Evolutionary conservation across 331 rosid species (phyloP).

Genomic region (Spiraea crenata): DNA sequence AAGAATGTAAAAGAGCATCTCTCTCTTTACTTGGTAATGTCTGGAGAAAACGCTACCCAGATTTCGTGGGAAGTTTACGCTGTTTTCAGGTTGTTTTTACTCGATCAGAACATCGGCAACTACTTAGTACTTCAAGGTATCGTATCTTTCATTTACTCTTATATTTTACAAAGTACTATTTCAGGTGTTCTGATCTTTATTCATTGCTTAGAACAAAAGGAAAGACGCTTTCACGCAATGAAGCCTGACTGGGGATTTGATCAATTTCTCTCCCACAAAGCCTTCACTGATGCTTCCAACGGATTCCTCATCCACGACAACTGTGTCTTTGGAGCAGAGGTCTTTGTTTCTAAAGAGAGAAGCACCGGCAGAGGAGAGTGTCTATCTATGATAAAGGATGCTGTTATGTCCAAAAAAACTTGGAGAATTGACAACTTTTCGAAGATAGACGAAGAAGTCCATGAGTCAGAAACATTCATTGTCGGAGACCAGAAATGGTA

Average conservation of each 20-base stretch:
- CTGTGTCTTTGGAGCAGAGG: slow-evolving; percentile 72
- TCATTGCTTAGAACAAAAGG: slow-evolving; percentile 40
- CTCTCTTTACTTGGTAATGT: slow-evolving; percentile 60
- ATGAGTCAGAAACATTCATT: slow-evolving; percentile 42
- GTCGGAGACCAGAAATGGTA: slow-evolving; percentile 55
- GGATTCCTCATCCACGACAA: slow-evolving; percentile 55
- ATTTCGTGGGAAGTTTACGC: slow-evolving; percentile 54
- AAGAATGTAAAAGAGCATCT: slow-evolving; percentile 50
- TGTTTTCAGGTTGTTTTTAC: slow-evolving; percentile 42
- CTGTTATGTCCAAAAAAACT: slow-evolving; percentile 27
- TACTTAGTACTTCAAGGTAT: slow-evolving; percentile 53
- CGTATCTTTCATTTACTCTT: not conserved
- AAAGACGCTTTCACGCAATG: slow-evolving; percentile 46
- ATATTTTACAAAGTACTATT: not conserved
- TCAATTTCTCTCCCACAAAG: slow-evolving; percentile 42
- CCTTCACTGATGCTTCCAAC: slow-evolving; percentile 39
- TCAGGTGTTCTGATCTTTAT: not conserved
- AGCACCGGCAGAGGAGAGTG: slow-evolving; percentile 48
- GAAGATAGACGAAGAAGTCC: slow-evolving; percentile 26
- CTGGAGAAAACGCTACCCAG: slow-evolving; percentile 30
- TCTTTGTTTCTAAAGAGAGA: slow-evolving; percentile 55
- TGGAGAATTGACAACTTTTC: slow-evolving; percentile 49
- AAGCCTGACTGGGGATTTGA: slow-evolving; percentile 61
- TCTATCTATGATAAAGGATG: slow-evolving; percentile 49
- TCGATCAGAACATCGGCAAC: slow-evolving; percentile 53